Evolutionary conservation across 148 eudicot species (phyloP), one percentile per base, ranked within the genome.

Genomic region (Selenicereus undatus): DNA sequence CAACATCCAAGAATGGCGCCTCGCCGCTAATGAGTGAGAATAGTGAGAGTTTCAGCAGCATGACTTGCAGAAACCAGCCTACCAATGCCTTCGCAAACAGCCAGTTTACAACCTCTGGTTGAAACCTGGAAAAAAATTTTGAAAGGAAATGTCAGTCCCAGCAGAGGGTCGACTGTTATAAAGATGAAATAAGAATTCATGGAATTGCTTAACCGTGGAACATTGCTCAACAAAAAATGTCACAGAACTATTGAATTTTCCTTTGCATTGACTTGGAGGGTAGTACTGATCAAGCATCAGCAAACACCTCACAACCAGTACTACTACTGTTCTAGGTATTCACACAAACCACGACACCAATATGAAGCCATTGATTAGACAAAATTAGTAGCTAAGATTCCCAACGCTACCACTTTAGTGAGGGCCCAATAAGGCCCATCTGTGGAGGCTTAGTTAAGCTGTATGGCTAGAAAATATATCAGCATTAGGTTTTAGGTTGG

Each of bases 1-100:
- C 94, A 27, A 91, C 82, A 84, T 93, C 97, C 81, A 91, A 86
- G 80, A 91, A 26, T 27, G 97, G 94, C 42, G 94, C 90, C 81
- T 90, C 97, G 4, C 91, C 97, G 62, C 92, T 86, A 36, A 94
- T 90, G 71, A 93, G 75, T 27, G 94, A 92, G 29, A 92, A 70
- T 29, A 96, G 71, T 21, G 94, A 85, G 84, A 92, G 79, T 78
- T 92, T 93, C 45, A 96, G 86, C 36, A 96, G 94, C 43, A 77
- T 29, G 24, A 84, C 88, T 21, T 86, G 88, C 43, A 88, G 48
- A 60, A 88, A 86, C 90, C 90, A 88, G 27, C 90, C 90, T 26
- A 88, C 87, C 78, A 88, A 71, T 80, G 88, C 90, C 68, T 88
- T 88, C 88, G 86, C 83, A 71, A 88, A 78, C 51, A 88, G 58